Evolutionary conservation across 2,329 filamentous ascomycete species (phyloP).

Genomic region (Dactylellina sp.): DNA sequence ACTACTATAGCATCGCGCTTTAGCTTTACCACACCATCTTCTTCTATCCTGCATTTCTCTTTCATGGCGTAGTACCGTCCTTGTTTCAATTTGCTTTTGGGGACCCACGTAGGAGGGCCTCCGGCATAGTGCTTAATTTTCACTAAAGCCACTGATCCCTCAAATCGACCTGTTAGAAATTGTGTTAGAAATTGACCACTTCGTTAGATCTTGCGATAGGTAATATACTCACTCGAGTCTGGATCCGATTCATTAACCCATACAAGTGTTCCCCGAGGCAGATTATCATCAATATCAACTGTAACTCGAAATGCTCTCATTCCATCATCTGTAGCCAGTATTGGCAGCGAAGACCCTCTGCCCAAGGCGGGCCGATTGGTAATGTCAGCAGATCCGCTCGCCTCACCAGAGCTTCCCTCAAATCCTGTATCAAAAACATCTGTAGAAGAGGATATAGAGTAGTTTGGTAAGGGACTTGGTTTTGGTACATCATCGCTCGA

Average conservation of each 20-base stretch:
- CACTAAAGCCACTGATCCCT: slow-evolving; percentile 14
- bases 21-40: slow-evolving; percentile 39
- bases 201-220: not conserved
- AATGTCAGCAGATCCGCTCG: not conserved
- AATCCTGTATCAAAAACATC: not conserved
- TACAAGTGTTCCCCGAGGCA: slow-evolving; percentile 43
- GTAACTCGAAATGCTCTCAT: slow-evolving; percentile 43
- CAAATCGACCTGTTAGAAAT: slow-evolving; percentile 33
- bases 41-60: slow-evolving; percentile 35
- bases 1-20: slow-evolving; percentile 40
- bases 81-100: slow-evolving; percentile 49
- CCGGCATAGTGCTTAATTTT: slow-evolving; percentile 19
- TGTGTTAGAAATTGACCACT: not conserved
- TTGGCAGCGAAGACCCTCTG: slow-evolving; percentile 27
- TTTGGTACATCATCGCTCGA: not conserved
- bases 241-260: slow-evolving; percentile 46
- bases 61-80: slow-evolving; percentile 51
- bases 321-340: slow-evolving; percentile 14
- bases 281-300: slow-evolving; percentile 11
- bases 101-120: slow-evolving; percentile 36
- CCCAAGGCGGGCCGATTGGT: not conserved
- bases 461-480: not conserved
- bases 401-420: not conserved
- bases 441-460: not conserved
- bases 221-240: slow-evolving; percentile 31